Conservation (phyloP, 441 rosid genomes). For the Croton setiger region DNA sequence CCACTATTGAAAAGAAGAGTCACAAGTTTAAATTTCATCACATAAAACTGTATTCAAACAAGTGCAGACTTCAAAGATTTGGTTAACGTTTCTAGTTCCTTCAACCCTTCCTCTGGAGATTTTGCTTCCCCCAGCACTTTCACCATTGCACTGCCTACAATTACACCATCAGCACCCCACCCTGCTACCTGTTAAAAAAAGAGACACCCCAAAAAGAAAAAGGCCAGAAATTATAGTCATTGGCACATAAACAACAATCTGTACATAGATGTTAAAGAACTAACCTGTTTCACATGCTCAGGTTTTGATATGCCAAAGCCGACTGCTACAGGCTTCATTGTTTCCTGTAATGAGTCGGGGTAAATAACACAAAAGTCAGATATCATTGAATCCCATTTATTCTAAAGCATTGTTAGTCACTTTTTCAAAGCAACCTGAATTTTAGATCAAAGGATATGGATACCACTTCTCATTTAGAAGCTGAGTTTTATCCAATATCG, state of each 20-base stretch:
- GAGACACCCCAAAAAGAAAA: background rate
- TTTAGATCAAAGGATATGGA: background rate
- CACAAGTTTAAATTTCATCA: background rate
- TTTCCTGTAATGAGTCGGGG: slow-evolving; percentile 38
- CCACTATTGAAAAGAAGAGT: background rate
- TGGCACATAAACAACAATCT: background rate
- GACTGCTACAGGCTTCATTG: slow-evolving; percentile 79
- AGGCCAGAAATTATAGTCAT: background rate
- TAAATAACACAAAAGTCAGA: slow-evolving; percentile 6
- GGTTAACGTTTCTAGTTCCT: slow-evolving; percentile 55
- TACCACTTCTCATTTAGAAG: background rate
- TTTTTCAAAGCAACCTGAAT: background rate
- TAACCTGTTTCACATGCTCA: slow-evolving; percentile 86
- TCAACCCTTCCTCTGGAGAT: slow-evolving; percentile 71
- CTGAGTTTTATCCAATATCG: background rate
- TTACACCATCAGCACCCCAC: slow-evolving; percentile 97
- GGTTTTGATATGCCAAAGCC: slow-evolving; percentile 95
- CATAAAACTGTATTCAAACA: slow-evolving; percentile 30
- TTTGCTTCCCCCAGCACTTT: slow-evolving; percentile 68
- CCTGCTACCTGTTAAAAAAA: slow-evolving; percentile 47
- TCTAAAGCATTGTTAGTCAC: background rate
- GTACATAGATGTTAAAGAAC: slow-evolving; percentile 10
- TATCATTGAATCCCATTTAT: background rate
- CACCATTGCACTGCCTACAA: slow-evolving; percentile 89
- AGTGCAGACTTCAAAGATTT: slow-evolving; percentile 67